Evolutionary conservation across 129 eudicot species (phyloP).

Genomic region (Heracleum sosnowskyi): DNA sequence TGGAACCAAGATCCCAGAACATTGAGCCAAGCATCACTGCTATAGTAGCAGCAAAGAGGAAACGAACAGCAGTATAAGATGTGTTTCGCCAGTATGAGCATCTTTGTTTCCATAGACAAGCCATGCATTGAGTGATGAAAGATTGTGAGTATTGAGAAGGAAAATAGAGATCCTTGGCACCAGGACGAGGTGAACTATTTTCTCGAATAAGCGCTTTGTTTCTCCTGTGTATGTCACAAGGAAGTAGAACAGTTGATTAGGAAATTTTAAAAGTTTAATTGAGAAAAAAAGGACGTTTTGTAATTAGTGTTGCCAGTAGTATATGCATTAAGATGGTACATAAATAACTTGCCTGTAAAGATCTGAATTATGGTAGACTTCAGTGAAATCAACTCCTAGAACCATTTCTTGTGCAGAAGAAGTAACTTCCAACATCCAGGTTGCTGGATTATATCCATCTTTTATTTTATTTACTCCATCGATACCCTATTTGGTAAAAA

Average conservation of each 20-base stretch:
- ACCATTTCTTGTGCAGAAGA: slow-evolving; percentile 27
- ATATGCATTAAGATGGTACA: background rate
- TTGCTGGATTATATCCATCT: slow-evolving; percentile 36
- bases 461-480: slow-evolving; percentile 23
- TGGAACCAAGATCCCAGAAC: slow-evolving; percentile 76
- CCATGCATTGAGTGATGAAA: slow-evolving; percentile 53
- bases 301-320: background rate
- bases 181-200: slow-evolving; percentile 49
- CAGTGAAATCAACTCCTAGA: slow-evolving; percentile 28
- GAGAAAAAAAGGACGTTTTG: background rate
- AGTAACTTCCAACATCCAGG: slow-evolving; percentile 41
- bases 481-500: slow-evolving; percentile 12
- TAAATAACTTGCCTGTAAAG: slow-evolving; percentile 15
- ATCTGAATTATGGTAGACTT: slow-evolving; percentile 25
- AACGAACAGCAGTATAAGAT: slow-evolving; percentile 70
- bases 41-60: slow-evolving; percentile 49
- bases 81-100: slow-evolving; percentile 88
- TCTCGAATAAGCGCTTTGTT: slow-evolving; percentile 60
- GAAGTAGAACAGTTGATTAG: background rate
- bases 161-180: slow-evolving; percentile 54
- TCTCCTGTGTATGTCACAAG: slow-evolving; percentile 22
- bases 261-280: background rate
- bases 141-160: slow-evolving; percentile 52
- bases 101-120: slow-evolving; percentile 80
- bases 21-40: slow-evolving; percentile 58